phyloP scores from a whole-genome alignment of 805 yeast genomes.

The Nakazawaea siamensis region DNA sequence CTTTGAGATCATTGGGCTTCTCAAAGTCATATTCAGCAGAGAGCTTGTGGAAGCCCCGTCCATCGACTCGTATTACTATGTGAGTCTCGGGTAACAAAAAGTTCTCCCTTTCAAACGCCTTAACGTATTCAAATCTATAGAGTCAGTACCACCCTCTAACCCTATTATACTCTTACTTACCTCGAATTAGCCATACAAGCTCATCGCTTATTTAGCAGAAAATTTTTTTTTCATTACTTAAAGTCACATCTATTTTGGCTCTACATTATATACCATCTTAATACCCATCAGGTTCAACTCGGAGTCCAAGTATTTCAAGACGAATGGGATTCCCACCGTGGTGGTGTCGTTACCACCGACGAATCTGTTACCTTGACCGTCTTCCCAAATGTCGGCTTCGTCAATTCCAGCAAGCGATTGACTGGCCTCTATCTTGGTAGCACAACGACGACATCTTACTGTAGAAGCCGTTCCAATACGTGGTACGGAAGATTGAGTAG shows the following conservation, averaged over 20 bases:
- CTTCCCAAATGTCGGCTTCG: slow-evolving; percentile 88
- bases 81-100: slow-evolving; percentile 70
- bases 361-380: slow-evolving; percentile 87
- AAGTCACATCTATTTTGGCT: slow-evolving; percentile 33
- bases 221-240: background rate
- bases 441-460: slow-evolving; percentile 87
- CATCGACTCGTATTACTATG: slow-evolving; percentile 83
- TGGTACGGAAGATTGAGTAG: slow-evolving; percentile 88
- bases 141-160: background rate
- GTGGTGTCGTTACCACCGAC: slow-evolving; percentile 93
- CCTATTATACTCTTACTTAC: slow-evolving; percentile 1
- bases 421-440: slow-evolving; percentile 54
- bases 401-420: slow-evolving; percentile 31
- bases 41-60: slow-evolving; percentile 88
- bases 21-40: slow-evolving; percentile 63
- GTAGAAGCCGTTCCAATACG: slow-evolving; percentile 76
- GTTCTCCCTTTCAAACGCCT: slow-evolving; percentile 68
- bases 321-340: slow-evolving; percentile 94
- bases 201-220: background rate
- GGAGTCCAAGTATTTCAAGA: slow-evolving; percentile 87
- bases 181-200: slow-evolving; percentile 8
- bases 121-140: slow-evolving; percentile 59
- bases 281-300: slow-evolving; percentile 98
- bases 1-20: slow-evolving; percentile 83
- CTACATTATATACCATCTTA: slow-evolving; percentile 81